Evolutionary conservation across 2,329 filamentous ascomycete species (phyloP).

Genomic region (Colletotrichum abscissum): DNA sequence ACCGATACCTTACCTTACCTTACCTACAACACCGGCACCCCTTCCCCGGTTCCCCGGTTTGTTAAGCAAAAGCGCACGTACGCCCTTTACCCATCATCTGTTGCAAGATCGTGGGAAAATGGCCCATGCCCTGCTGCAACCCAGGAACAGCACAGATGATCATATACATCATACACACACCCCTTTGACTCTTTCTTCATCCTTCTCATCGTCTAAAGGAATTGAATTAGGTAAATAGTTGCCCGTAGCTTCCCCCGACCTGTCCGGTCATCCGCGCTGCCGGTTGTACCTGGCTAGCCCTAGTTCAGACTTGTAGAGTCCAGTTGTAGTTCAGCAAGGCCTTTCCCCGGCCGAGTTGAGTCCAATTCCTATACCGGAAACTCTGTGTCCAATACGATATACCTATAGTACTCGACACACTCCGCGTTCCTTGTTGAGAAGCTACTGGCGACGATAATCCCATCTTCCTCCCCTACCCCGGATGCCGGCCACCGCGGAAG

Average conservation of each 20-base stretch:
- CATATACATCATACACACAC: background rate
- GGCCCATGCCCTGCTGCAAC: background rate
- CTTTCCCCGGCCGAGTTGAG: background rate
- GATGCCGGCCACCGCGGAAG: background rate
- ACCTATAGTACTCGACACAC: too few species aligned
- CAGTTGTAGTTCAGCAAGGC: background rate
- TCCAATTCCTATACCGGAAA: background rate
- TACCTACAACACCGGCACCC: slow-evolving; percentile 8
- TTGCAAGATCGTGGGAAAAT: slow-evolving; percentile 10
- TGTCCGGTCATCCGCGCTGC: slow-evolving; percentile 21
- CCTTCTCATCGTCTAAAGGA: background rate
- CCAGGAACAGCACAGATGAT: background rate
- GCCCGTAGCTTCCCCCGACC: slow-evolving; percentile 22
- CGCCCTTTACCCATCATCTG: background rate
- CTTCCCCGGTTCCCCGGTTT: slow-evolving; percentile 27
- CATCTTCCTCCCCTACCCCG: slow-evolving; percentile 2
- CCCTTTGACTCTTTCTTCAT: background rate
- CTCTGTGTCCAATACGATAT: background rate
- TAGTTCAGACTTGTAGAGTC: background rate
- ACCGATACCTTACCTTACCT: too few species aligned
- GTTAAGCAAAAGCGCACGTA: slow-evolving; percentile 1
- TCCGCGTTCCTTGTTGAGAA: background rate
- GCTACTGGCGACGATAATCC: slow-evolving; percentile 10
- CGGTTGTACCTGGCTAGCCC: slow-evolving; percentile 20
- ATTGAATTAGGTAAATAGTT: background rate